Base-by-base conservation (phyloP, 345 rosid species). In the Aquilaria malaccensis region DNA sequence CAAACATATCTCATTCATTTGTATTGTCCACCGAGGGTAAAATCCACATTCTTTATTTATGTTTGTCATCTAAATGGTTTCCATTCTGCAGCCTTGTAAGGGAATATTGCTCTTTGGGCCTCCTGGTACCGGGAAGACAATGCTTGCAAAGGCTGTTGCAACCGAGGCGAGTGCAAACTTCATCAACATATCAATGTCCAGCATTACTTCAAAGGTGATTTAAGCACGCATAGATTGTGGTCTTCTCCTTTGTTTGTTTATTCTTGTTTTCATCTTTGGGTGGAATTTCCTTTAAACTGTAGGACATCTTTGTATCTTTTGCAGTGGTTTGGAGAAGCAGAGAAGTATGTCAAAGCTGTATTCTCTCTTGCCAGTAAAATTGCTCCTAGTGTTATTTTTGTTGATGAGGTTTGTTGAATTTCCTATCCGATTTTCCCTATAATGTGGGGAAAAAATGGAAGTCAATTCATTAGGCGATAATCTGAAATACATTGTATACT, bases 261-360 rank as follows among this genome's bases (percentile, higher is more conserved):
- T 14, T 32, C 49, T 45, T 14, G 48, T 49, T 65, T 33, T 33
- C 31, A 15, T 12, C 2, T 12, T 6, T 56, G 48, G 33, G 41
- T 6, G 43, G 43, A 37, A 37, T 9, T 37, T 37, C 7, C 7
- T 37, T 37, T 37, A 9, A 37, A 37, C 43, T 58, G 30, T 56
- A 7, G 48, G 56, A 63, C 55, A 52, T 14, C 9, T 56, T 32
- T 69, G 37, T 64, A 37, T 66, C 62, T 7, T 13, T 59, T 88
- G 81, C 89, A 95, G 99, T 95, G 97, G 99, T 95, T 95, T 81
- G 99, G 99, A 66, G 97, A 95, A 81, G 99, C 97, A 49, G 99
- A 95, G 75, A 95, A 95, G 78, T 95, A 91, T 67, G 97, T 95
- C 37, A 95, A 91, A 79, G 97, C 97, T 13, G 97, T 95, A 47